Percentiles rank a stretch among this genome's conserved stretches.
phyloP scores from a whole-genome alignment of 345 rosid species.

The Citrus maxima region DNA sequence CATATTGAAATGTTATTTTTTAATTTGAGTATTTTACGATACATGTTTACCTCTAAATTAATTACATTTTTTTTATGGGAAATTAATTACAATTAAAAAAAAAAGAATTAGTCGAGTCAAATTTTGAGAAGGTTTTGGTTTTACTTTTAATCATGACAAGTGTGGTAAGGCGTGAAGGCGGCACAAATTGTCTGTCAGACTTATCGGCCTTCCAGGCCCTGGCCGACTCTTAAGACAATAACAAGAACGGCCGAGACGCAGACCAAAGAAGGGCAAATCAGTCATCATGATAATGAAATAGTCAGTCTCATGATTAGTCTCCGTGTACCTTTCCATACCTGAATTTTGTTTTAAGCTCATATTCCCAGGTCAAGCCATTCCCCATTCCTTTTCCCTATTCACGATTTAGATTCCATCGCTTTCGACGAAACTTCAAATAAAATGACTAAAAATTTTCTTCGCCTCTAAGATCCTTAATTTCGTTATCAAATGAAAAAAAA shows the following conservation, averaged over 20 bases:
- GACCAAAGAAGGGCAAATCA: not conserved
- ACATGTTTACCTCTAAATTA: no score
- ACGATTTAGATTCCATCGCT: not conserved
- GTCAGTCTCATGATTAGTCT: not conserved
- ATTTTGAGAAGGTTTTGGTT: no score
- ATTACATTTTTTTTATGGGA: no score
- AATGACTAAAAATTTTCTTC: not conserved
- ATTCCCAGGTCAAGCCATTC: not conserved
- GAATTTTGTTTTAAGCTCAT: not conserved
- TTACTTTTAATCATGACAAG: no score
- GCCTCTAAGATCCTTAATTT: constrained; percentile 10
- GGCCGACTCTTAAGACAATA: not conserved
- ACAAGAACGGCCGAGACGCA: not conserved
- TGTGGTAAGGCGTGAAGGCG: no score
- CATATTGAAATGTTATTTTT: no score
- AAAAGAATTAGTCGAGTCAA: no score
- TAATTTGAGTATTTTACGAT: no score
- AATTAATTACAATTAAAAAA: no score
- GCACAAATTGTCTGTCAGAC: not conserved
- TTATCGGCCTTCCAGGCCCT: not conserved
- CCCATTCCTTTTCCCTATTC: not conserved
- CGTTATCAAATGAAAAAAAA: not conserved
- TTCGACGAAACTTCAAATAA: constrained; percentile 27
- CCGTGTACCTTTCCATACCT: not conserved
- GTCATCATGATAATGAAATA: not conserved